phyloP scores from a whole-genome alignment of 2,329 filamentous ascomycete species.

The Aspergillus brunneoviolaceus region DNA sequence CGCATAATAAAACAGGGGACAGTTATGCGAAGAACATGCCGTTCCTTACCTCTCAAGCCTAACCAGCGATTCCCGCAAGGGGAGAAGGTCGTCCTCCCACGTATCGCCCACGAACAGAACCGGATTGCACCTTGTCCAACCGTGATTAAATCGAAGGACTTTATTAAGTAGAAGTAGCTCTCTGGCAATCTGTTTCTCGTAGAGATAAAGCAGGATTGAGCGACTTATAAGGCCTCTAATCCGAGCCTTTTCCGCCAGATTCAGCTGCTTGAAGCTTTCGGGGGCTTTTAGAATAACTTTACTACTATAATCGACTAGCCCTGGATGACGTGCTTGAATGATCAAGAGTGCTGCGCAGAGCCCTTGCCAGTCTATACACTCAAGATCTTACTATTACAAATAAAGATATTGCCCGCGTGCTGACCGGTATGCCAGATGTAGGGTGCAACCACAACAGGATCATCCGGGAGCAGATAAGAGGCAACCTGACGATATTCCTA shows the following conservation, averaged over 20 bases:
- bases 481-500: constrained; percentile 33
- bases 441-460: constrained; percentile 23
- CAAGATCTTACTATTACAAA: constrained; percentile 35
- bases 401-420: constrained; percentile 41
- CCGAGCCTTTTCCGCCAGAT: constrained; percentile 12
- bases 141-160: constrained; percentile 18
- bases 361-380: constrained; percentile 46
- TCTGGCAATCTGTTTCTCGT: constrained; percentile 19
- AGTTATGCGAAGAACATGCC: too few relatives aligned
- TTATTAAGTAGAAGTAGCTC: constrained; percentile 16
- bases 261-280: constrained; percentile 24
- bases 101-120: constrained; percentile 23
- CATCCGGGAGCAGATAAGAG: constrained; percentile 31
- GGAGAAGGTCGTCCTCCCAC: constrained; percentile 26
- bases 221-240: constrained; percentile 20
- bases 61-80: constrained; percentile 26
- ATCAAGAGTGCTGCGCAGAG: constrained; percentile 30
- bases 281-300: constrained; percentile 26
- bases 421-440: constrained; percentile 45
- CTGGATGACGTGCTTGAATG: constrained; percentile 22
- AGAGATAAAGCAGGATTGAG: constrained; percentile 26
- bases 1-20: too few relatives aligned
- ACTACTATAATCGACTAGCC: constrained; percentile 28
- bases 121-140: constrained; percentile 19
- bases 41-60: constrained; percentile 24